These are phyloP conservation scores for Amylostereum chailletii DNA, from an alignment of 1,284 basidiomycete species.

Conservation along the genomic window DNA sequence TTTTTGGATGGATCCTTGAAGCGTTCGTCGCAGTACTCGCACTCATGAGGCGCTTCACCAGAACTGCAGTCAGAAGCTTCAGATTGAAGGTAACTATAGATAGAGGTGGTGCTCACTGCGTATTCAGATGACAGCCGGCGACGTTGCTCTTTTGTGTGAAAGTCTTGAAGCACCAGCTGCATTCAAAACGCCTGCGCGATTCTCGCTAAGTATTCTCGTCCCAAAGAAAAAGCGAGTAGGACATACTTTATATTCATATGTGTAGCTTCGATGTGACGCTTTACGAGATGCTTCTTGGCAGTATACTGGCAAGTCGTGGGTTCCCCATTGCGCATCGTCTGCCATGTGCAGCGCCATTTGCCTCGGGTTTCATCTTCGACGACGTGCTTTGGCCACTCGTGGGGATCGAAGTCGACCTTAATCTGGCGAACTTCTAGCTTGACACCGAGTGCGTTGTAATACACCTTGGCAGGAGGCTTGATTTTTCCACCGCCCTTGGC, in stretches of 20 bases:
- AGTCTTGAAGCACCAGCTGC: slow-evolving; percentile 43
- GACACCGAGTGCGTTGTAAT: background rate
- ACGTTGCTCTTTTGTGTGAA: slow-evolving; percentile 56
- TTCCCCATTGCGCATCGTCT: slow-evolving; percentile 12
- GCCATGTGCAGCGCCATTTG: slow-evolving; percentile 12
- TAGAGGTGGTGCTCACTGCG: slow-evolving; percentile 27
- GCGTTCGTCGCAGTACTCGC: slow-evolving; percentile 41
- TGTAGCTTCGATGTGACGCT: slow-evolving; percentile 56
- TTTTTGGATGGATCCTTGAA: slow-evolving; percentile 60
- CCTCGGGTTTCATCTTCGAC: background rate
- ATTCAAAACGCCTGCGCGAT: slow-evolving; percentile 38
- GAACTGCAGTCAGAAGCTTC: slow-evolving; percentile 28
- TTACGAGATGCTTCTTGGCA: slow-evolving; percentile 58
- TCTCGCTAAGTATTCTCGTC: slow-evolving; percentile 1
- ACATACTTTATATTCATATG: slow-evolving; percentile 54
- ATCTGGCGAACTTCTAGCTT: background rate
- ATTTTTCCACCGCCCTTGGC: too few species aligned
- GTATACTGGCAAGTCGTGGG: slow-evolving; percentile 36
- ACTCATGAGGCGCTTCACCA: slow-evolving; percentile 44
- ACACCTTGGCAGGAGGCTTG: background rate
- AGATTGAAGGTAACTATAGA: too few species aligned
- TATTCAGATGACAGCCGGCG: slow-evolving; percentile 46
- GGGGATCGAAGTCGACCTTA: background rate
- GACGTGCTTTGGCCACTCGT: background rate
- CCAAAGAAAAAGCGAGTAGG: slow-evolving; percentile 2